Base-by-base conservation (phyloP, 495 filamentous ascomycete species). In the Hypoxylon fuscum region DNA sequence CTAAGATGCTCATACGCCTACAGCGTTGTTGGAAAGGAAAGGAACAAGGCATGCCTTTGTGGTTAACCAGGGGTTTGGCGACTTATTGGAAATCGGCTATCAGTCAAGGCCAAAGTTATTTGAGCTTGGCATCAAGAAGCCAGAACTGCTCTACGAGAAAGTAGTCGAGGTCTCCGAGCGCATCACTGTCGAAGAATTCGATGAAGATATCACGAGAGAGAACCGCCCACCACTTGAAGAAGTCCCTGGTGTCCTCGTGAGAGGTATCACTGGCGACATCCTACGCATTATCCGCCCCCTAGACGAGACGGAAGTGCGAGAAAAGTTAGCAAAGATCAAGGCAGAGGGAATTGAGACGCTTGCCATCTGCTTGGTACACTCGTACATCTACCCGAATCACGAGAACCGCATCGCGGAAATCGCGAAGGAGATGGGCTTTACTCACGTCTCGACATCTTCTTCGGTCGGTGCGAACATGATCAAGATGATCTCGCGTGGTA, bases 41-140 rank as follows among this genome's bases (percentile, higher is more conserved):
- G 95, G 95, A 7, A 94, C 96, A 71, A 87, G 87, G 64, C 96
- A 96, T 58, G 94, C 88, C 3, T 83, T 98, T 66, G 84, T 98
- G 31, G 93, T 96, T 12, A 97, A 95, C 3, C 89, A 91, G 70
- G 95, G 95, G 0, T 98, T 98, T 76, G 89, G 87, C 37, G 94
- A 98, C 75, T 91, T 94, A 59, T 80, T 98, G 20, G 88, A 90
- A 37, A 95, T 93, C 59, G 91, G 90, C 21, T 93, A 93, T 72
- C 91, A 95, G 70, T 90, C 88, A 10, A 80, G 91, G 1, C 91
- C 91, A 3, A 86, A 86, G 62, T 91, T 95, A 55, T 95, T 95
- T 59, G 91, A 95, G 66, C 75, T 95, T 23, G 87, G 86, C 7
- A 92, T 93, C 66, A 81, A 80, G 34, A 90, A 90, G 64, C 91